Percentiles rank a stretch among this genome's conserved stretches.
phyloP scores from a whole-genome alignment of 2,329 filamentous ascomycete species.

The Arthrocladium fulminans region DNA sequence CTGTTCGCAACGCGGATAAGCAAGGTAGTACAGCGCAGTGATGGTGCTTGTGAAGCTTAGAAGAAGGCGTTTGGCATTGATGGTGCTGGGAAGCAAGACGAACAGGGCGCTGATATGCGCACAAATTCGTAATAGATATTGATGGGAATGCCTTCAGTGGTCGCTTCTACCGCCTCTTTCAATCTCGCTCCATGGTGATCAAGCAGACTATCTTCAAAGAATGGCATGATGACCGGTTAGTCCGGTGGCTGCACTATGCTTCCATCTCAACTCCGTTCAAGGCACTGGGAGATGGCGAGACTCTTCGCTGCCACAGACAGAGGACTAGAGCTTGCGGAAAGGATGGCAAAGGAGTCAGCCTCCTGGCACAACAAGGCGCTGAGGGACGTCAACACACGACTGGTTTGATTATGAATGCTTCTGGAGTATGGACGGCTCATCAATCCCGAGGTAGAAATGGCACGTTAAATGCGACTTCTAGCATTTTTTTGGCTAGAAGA shows the following conservation, averaged over 20 bases:
- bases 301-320: conserved; percentile 55
- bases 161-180: conserved; percentile 59
- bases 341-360: conserved; percentile 57
- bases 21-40: conserved; percentile 38
- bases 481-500: no score
- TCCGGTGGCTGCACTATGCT: conserved; percentile 72
- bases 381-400: conserved; percentile 61
- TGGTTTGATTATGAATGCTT: conserved; percentile 58
- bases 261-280: conserved; percentile 66
- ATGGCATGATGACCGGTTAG: conserved; percentile 68
- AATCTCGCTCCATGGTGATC: conserved; percentile 60
- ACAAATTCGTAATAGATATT: conserved; percentile 66
- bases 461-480: no score
- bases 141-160: conserved; percentile 67
- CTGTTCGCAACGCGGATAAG: conserved; percentile 42
- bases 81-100: not conserved
- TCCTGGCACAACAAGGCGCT: conserved; percentile 61
- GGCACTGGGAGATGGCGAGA: conserved; percentile 61
- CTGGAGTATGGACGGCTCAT: conserved; percentile 53
- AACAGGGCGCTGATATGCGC: conserved; percentile 26
- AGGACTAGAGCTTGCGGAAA: conserved; percentile 49
- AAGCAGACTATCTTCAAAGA: conserved; percentile 71
- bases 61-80: conserved; percentile 5
- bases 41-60: conserved; percentile 25
- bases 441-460: no score